These are phyloP conservation scores for Kwoniella mangroviensis DNA, from an alignment of 768 basidiomycete genomes.

Conservation along the genomic window DNA sequence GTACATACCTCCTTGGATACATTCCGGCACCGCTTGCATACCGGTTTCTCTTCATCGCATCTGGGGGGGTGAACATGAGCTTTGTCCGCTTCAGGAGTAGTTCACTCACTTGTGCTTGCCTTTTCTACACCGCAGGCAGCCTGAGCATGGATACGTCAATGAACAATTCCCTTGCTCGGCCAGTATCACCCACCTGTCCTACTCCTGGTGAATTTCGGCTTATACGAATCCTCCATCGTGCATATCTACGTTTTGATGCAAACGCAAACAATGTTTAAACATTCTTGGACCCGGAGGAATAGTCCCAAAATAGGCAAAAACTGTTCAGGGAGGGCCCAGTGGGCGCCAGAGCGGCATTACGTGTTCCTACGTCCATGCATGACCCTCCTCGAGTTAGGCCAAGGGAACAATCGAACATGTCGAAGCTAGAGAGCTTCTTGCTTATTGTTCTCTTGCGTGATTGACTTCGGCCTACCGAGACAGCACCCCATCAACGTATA, in stretches of 20 bases:
- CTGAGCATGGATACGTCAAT: not conserved
- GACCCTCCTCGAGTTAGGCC: not conserved
- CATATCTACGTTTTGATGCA: not conserved
- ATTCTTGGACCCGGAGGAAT: not conserved
- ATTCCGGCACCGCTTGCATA: slow-evolving; percentile 6
- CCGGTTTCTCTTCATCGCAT: slow-evolving; percentile 19
- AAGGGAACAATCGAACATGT: not conserved
- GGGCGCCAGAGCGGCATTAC: not conserved
- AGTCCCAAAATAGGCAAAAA: not conserved
- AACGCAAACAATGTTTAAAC: not conserved
- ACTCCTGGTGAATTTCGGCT: slow-evolving; percentile 14
- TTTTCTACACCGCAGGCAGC: slow-evolving; percentile 16
- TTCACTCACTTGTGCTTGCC: slow-evolving; percentile 17
- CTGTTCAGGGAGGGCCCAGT: not conserved
- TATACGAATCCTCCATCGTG: slow-evolving; percentile 5
- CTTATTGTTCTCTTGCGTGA: not conserved
- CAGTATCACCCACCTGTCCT: slow-evolving; percentile 8
- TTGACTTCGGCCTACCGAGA: slow-evolving; percentile 8
- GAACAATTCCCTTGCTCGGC: not conserved
- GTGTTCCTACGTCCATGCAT: not conserved
- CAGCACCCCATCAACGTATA: not conserved
- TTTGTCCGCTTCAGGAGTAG: not conserved
- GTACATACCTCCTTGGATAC: slow-evolving; percentile 10
- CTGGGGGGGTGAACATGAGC: not conserved
- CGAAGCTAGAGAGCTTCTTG: not conserved